Evolutionary conservation across 148 eudicot species (phyloP).

Genomic region (Pharnaceum exiguum): DNA sequence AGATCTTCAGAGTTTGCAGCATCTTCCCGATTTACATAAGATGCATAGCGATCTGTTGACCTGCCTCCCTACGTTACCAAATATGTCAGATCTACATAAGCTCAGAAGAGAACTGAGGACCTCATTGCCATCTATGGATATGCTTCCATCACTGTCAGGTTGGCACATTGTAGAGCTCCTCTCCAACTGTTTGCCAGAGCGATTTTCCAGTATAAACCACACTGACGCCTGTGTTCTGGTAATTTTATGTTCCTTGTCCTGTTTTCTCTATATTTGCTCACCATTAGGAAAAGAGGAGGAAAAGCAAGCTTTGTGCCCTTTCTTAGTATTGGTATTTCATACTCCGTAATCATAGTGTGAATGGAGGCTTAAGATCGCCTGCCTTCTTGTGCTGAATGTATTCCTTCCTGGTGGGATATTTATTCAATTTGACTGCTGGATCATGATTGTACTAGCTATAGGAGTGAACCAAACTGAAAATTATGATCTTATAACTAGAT

Average conservation of each 20-base stretch:
- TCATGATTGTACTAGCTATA: no score
- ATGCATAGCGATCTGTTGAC: constrained; percentile 54
- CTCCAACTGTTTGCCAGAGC: constrained; percentile 77
- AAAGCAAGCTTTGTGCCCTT: no score
- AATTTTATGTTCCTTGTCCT: constrained; percentile 13
- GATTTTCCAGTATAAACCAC: constrained; percentile 61
- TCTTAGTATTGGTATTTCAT: no score
- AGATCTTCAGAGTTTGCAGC: constrained; percentile 52
- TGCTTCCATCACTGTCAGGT: constrained; percentile 39
- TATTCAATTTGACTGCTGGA: no score
- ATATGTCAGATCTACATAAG: constrained; percentile 62
- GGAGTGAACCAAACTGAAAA: not conserved
- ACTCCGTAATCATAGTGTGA: no score
- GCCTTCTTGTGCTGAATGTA: no score
- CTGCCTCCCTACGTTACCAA: constrained; percentile 76
- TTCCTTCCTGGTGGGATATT: no score
- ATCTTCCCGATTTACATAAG: constrained; percentile 65
- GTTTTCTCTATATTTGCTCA: no score
- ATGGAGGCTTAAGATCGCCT: no score
- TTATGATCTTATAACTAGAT: not conserved
- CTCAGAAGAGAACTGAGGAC: constrained; percentile 47
- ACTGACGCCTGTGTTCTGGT: constrained; percentile 70
- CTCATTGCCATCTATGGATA: constrained; percentile 41
- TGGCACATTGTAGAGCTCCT: constrained; percentile 70
- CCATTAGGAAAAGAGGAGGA: no score